Evolutionary conservation across 1,284 basidiomycete species (phyloP), one percentile per base, ranked within the genome.

Genomic region (Ustilago trichophora): DNA sequence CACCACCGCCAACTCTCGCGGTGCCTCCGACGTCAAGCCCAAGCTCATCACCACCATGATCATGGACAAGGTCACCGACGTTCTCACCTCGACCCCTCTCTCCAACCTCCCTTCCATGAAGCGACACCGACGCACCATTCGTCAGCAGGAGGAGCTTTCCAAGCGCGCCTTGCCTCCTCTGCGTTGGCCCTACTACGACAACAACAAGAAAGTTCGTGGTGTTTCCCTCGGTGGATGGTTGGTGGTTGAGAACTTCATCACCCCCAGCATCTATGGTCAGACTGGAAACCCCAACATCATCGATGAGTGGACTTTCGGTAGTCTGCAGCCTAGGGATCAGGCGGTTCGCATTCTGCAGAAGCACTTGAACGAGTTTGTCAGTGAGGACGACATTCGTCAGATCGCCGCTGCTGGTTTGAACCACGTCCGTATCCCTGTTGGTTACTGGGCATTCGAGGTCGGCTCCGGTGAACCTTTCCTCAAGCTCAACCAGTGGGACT

Each of bases 381-480:
- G 89, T 5, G 88, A 92, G 78, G 75, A 83, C 21, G 91, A 93
- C 80, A 89, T 93, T 73, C 82, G 82, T 33, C 85, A 84, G 48
- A 92, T 92, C 50, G 65, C 64, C 11, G 54, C 51, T 13, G 56
- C 47, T 7, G 68, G 71, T 15, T 34, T 77, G 31, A 77, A 92
- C 80, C 91, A 92, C 80, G 90, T 93, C 59, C 87, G 93, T 32
- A 83, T 96, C 33, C 93, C 93, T 3, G 90, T 96, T 64, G 91
- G 91, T 19, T 92, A 89, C 81, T 96, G 93, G 93, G 93, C 93
- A 1, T 92, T 91, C 71, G 90, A 93, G 48, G 87, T 91, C 19
- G 86, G 86, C 15, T 83, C 83, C 4, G 91, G 89, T 9, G 92
- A 95, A 76, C 92, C 92, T 0, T 96, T 88, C 83, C 87, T 92